These are phyloP conservation scores for Tricholoma terreum DNA, from an alignment of 768 basidiomycete species.

Conservation along the genomic window DNA sequence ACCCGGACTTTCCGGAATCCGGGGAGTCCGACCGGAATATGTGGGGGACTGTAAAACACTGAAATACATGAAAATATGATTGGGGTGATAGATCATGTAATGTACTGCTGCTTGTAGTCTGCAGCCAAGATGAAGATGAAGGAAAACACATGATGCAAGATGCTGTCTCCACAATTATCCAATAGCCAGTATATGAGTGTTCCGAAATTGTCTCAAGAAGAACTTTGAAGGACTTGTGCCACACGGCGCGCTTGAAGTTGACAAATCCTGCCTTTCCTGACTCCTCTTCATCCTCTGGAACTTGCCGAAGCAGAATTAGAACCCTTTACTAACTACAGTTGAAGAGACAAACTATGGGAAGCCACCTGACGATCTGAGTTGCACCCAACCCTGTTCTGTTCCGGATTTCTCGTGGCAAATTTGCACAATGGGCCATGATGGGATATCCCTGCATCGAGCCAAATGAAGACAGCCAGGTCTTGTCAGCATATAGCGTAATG, in stretches of 20 bases:
- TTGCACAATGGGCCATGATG: slow-evolving; percentile 26
- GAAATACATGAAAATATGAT: slow-evolving; percentile 7
- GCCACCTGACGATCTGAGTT: slow-evolving; percentile 32
- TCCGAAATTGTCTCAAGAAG: slow-evolving; percentile 23
- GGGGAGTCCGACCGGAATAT: no score
- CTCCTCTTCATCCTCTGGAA: no score
- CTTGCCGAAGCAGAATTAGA: no score
- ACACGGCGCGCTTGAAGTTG: slow-evolving; percentile 31
- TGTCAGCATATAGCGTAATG: slow-evolving; percentile 37
- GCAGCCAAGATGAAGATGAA: slow-evolving; percentile 36
- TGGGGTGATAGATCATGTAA: no score
- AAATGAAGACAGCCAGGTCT: slow-evolving; percentile 35
- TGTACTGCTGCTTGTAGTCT: slow-evolving; percentile 45
- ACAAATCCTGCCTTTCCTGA: no score
- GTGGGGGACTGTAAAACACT: no score
- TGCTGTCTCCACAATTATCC: slow-evolving; percentile 23
- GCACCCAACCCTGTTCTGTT: slow-evolving; percentile 33
- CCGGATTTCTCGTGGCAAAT: slow-evolving; percentile 27
- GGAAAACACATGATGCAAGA: slow-evolving; percentile 29
- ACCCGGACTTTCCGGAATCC: no score
- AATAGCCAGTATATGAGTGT: slow-evolving; percentile 21
- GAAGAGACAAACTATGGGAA: slow-evolving; percentile 29
- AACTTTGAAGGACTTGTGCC: slow-evolving; percentile 31
- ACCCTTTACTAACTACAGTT: no score
- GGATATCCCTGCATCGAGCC: slow-evolving; percentile 34